These are phyloP conservation scores for Starmerella bacillaris DNA, from an alignment of 805 yeast genomes.

Conservation along the genomic window DNA sequence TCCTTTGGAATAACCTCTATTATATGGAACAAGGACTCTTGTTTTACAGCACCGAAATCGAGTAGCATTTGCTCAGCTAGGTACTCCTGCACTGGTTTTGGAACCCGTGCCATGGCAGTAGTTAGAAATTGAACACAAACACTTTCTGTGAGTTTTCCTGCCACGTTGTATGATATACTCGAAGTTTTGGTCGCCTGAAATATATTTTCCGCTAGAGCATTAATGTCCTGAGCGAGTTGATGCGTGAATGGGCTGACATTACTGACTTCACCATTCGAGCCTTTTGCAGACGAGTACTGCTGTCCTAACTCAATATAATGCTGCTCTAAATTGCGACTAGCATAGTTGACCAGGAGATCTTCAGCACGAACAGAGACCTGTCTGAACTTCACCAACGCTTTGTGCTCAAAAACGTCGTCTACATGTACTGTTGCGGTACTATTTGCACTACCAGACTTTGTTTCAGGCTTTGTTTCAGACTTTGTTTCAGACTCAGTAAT, in stretches of 20 bases:
- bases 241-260: constrained; percentile 11
- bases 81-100: constrained; percentile 47
- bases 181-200: constrained; percentile 37
- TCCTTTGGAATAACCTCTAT: constrained; percentile 20
- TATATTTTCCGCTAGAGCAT: constrained; percentile 29
- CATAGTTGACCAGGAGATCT: constrained; percentile 34
- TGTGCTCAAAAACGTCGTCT: constrained; percentile 9
- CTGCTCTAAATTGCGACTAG: constrained; percentile 42
- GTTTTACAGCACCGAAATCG: constrained; percentile 51
- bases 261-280: constrained; percentile 7
- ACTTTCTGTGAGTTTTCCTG: constrained; percentile 58
- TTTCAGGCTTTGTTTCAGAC: background rate
- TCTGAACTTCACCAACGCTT: constrained; percentile 8
- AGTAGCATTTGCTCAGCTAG: constrained; percentile 65
- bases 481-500: too few relatives aligned
- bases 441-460: background rate
- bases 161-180: constrained; percentile 22
- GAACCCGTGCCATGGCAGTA: constrained; percentile 34
- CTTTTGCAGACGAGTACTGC: constrained; percentile 6
- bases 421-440: constrained; percentile 1
- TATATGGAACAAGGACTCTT: constrained; percentile 26
- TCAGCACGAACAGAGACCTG: constrained; percentile 9
- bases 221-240: constrained; percentile 25
- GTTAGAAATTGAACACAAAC: constrained; percentile 38
- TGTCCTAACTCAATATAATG: constrained; percentile 73